Evolutionary conservation across 2,329 filamentous ascomycete species (phyloP), one percentile per base, ranked within the genome.

Genomic region (Xenoacremonium recifei): DNA sequence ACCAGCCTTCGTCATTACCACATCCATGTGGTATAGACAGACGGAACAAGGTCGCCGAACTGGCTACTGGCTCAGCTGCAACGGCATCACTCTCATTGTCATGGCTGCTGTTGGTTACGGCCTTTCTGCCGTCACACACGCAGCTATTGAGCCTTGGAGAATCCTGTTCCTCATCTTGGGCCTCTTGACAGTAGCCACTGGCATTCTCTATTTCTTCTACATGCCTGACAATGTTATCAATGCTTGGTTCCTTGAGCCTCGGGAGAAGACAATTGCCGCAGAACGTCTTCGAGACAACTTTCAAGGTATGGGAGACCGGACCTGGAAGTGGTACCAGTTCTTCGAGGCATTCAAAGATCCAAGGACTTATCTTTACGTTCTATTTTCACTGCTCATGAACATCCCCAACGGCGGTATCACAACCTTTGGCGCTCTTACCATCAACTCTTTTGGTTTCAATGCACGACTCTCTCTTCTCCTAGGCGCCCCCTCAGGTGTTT

Each of bases 211-310:
- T 7, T 67, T 77, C 35, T 41, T 73, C 21, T 71, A 74, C 37
- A 79, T 85, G 69, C 82, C 82, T 0, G 81, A 85, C 53, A 80
- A 77, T 0, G 80, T 80, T 0, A 73, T 80, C 61, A 69, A 76
- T 29, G 71, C 78, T 1, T 74, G 71, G 12, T 82, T 81, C 42
- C 64, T 83, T 11, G 67, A 62, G 0, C 68, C 73, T 9, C 65
- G 75, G 17, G 79, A 83, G 40, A 80, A 76, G 49, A 54, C 79
- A 3, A 60, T 81, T 16, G 77, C 78, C 0, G 71, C 82, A n/a
- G 77, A 82, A 50, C 66, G 77, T 35, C 60, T 77, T 18, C 63
- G 72, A 6, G 70, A 69, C 40, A 77, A 77, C 42, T 72, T 73
- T 38, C 65, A 62, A 57, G 66, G 66, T 2, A 61, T 70, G 9